Percentiles rank a stretch among this genome's conserved stretches.
Evolutionary conservation across 148 eudicot species (phyloP).

Genomic region (Dysphania ambrosioides): DNA sequence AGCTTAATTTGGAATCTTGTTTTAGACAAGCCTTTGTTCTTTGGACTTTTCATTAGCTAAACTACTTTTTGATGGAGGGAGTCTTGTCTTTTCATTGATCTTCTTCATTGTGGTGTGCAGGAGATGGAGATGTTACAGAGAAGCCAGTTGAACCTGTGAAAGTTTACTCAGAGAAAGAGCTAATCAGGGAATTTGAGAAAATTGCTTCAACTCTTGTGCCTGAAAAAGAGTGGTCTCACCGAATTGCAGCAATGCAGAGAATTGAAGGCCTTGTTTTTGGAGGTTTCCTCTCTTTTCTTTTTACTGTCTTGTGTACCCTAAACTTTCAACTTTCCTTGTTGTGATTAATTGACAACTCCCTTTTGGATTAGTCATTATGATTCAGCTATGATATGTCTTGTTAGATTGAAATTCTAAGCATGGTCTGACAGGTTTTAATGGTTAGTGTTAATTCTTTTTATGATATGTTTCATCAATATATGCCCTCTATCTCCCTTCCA

Average conservation of each 20-base stretch:
- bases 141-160: slow-evolving; percentile 86
- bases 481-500: not conserved
- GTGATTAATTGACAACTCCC: not conserved
- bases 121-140: slow-evolving; percentile 78
- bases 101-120: slow-evolving; percentile 36
- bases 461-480: not conserved
- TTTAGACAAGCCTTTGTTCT: not conserved
- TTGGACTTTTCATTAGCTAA: not conserved
- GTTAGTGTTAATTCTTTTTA: not conserved
- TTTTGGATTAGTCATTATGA: not conserved
- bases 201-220: slow-evolving; percentile 81
- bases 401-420: not conserved
- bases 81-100: not conserved
- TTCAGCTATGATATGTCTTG: not conserved
- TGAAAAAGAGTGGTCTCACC: slow-evolving; percentile 97
- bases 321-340: not conserved
- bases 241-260: slow-evolving; percentile 94
- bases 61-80: not conserved
- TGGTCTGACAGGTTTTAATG: not conserved
- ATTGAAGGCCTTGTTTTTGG: slow-evolving; percentile 90
- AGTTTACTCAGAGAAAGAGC: slow-evolving; percentile 92
- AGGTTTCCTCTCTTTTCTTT: slow-evolving; percentile 44
- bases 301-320: not conserved
- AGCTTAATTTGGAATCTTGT: not conserved
- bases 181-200: slow-evolving; percentile 87